These are phyloP conservation scores for Arthrobotrys iridis DNA, from an alignment of 2,329 filamentous ascomycete genomes.

Conservation along the genomic window DNA sequence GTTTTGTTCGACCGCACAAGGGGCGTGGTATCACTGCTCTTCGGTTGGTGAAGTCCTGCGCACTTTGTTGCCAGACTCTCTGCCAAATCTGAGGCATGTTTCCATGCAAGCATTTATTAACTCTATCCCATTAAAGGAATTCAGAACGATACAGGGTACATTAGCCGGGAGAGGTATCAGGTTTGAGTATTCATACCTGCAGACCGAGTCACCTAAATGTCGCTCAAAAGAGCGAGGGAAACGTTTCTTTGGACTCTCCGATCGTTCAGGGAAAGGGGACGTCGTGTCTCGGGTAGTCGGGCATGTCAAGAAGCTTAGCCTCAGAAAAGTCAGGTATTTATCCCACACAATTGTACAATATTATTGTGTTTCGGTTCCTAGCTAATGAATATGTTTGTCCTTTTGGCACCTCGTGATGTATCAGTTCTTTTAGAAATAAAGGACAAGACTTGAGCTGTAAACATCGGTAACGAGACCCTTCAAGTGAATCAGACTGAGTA, in stretches of 20 bases:
- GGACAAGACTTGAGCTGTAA: neutral
- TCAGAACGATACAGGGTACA: neutral
- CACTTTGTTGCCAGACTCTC: constrained; percentile 2
- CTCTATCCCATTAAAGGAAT: neutral
- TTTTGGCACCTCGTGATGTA: neutral
- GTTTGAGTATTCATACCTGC: constrained; percentile 28
- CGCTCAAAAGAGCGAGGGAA: constrained; percentile 11
- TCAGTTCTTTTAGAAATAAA: neutral
- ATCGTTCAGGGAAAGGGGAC: neutral
- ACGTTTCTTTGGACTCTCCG: neutral
- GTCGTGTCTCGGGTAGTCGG: neutral
- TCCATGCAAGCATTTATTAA: constrained; percentile 32
- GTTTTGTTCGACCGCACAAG: constrained; percentile 7
- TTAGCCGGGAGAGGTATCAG: constrained; percentile 1
- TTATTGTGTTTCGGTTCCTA: neutral
- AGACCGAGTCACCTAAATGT: constrained; percentile 16
- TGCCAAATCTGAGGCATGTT: constrained; percentile 17
- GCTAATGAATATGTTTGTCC: constrained; percentile 11
- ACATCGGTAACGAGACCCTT: no score
- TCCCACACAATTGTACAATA: neutral
- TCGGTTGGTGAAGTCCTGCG: constrained; percentile 22
- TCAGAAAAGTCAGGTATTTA: constrained; percentile 16
- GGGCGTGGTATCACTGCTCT: constrained; percentile 10
- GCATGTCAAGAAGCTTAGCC: constrained; percentile 7
- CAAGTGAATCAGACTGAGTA: no score